These are phyloP conservation scores for fission yeast (Schizosaccharomyces pombe) DNA, from an alignment of 805 yeast species.

Conservation along the genomic window DNA sequence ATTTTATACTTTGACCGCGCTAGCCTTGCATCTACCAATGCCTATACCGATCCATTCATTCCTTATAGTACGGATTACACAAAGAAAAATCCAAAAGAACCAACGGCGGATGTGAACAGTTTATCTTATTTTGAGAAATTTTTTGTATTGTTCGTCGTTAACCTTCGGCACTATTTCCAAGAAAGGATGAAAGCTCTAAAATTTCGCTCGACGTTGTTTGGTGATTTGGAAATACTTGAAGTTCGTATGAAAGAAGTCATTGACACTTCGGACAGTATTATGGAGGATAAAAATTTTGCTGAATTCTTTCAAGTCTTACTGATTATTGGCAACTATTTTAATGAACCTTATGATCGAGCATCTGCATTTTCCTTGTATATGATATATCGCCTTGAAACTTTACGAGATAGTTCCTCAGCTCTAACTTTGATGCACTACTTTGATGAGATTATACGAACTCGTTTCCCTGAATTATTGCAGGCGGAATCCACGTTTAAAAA, in stretches of 20 bases:
- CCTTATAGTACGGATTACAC: not conserved
- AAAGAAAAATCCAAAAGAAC: not conserved
- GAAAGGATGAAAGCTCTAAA: not conserved
- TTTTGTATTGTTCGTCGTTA: not conserved
- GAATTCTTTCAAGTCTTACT: conserved; percentile 65
- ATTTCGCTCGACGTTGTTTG: not conserved
- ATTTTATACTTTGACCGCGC: not conserved
- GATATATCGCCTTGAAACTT: conserved; percentile 63
- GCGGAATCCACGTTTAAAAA: conserved; percentile 14
- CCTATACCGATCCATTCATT: not conserved
- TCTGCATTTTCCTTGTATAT: conserved; percentile 76
- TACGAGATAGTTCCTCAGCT: conserved; percentile 70
- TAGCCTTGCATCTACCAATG: not conserved
- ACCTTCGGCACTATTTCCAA: not conserved
- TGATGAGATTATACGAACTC: conserved; percentile 62
- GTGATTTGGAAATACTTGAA: not conserved
- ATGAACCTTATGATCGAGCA: conserved; percentile 77
- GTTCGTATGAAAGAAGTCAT: not conserved
- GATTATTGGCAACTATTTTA: conserved; percentile 90
- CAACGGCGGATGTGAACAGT: not conserved
- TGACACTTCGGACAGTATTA: not conserved
- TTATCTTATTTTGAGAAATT: not conserved
- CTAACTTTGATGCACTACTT: conserved; percentile 82
- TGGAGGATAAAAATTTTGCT: conserved; percentile 24
- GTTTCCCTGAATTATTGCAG: conserved; percentile 53